Evolutionary conservation across 139 green algal genomes (phyloP), one percentile per base, ranked within the genome.

Genomic region (Coelastrella sp.): DNA sequence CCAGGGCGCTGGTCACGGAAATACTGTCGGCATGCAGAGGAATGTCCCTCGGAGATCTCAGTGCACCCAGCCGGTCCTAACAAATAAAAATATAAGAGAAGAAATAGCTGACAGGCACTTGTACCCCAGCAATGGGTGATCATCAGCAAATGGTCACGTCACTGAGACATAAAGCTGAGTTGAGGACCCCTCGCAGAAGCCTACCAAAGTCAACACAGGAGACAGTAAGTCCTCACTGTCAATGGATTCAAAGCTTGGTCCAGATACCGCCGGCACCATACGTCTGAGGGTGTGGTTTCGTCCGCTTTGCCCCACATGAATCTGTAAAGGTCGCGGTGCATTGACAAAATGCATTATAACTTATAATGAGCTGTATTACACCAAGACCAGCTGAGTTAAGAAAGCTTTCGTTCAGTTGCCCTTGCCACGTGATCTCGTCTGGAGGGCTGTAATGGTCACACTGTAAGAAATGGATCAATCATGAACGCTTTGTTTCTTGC

Each of bases 211-310:
- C 25, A 34, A 17, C 11, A 79, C 71, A 64, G 53, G 53, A 21
- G 19, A 32, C 17, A 64, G 53, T 9, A 21, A 69, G 25, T 69
- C 75, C n/a, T 82, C 75, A n/a, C 51, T 59, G 75, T 82, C 75
- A 27, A 82, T n/a, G 19, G 40, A 66, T 53, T 82, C 75, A 40
- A 82, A 82, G 34, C 43, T 43, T n/a, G 73, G 73, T 5, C 73
- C 73, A 2, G 17, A 17, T 27, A 82, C 66, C 17, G 17, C 7
- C 7, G 53, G 53, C 17, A 64, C 53, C 21, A 64, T 19, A 21
- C 21, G 53, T 21, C 21, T 64, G 27, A 64, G 53, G 2, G 19
- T 27, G 2, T 35, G 2, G 30, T 27, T 64, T 21, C 53, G 53
- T 32, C 21, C 6, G 27, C 21, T 64, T 5, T 64, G 53, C 17